Percentiles rank a stretch among this genome's conserved stretches.
Conservation (phyloP, 257 asterid genomes). For the Solanum sparsipilum region DNA sequence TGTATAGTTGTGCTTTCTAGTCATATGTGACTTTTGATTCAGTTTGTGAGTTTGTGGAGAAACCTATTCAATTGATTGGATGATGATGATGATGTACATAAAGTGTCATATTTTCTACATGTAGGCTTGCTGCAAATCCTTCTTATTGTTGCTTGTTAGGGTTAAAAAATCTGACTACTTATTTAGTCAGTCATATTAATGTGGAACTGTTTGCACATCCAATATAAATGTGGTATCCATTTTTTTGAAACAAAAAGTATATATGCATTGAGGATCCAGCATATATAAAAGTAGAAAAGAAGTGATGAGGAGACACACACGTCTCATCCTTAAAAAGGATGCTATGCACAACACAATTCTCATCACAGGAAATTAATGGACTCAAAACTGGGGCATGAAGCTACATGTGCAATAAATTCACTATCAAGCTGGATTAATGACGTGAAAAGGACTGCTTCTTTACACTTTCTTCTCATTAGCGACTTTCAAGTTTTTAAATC, state of each 20-base stretch:
- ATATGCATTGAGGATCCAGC: background rate
- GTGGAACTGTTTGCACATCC: background rate
- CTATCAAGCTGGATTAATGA: background rate
- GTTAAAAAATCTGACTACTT: background rate
- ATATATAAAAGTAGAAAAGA: background rate
- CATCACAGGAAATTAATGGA: background rate
- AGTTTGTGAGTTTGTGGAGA: conserved; percentile 35
- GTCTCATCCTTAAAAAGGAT: background rate
- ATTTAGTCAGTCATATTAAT: background rate
- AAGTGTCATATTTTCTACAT: conserved; percentile 1
- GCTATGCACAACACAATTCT: background rate
- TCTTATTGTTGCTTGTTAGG: background rate
- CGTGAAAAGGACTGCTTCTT: background rate
- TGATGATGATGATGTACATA: conserved; percentile 29
- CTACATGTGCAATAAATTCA: conserved; percentile 22
- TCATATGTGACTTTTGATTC: conserved; percentile 24
- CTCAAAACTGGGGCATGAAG: conserved; percentile 2
- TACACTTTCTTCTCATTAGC: background rate
- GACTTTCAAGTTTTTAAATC: background rate
- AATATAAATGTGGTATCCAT: background rate
- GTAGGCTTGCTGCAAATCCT: background rate
- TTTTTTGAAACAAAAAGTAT: background rate
- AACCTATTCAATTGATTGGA: conserved; percentile 30
- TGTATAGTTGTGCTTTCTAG: conserved; percentile 10
- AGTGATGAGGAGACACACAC: background rate